Base-by-base conservation (phyloP, 352 stramenopile genomes). In the Phytopythium montanum region DNA sequence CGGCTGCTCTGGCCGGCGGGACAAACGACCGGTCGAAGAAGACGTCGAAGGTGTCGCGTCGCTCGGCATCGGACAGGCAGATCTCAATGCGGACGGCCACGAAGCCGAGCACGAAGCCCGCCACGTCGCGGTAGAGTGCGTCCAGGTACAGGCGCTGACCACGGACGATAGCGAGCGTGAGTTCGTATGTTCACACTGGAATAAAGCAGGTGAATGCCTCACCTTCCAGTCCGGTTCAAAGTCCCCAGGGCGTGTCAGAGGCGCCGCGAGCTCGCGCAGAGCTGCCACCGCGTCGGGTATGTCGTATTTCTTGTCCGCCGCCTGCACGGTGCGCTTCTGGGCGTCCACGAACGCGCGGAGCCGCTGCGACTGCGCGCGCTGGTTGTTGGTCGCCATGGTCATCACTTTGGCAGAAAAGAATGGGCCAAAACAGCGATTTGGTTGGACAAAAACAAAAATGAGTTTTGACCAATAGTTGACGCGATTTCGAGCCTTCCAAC, bases 191-290 rank as follows among this genome's bases (percentile, higher is more conserved):
- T 18, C 19, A 34, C 31, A 5, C 31, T 10, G 31, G 5, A 34
- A 5, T 34, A 34, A 9, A 34, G 7, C 39, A 36, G 7, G 25
- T 0, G 9, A 44, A 54, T 39, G 50, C 5, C 4, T 23, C 62
- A 89, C 79, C 77, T 87, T 87, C 69, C 77, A 85, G 23, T 49
- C 50, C 23, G 61, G 33, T 19, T 65, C 60, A 54, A 82, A 84
- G 31, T 60, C 66, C 8, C 62, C 54, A 13, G 65, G 52, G 18
- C 51, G 53, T 29, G 55, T 48, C 25, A 90, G 60, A 9, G 79
- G 81, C n/a, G 48, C 60, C 19, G 62, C 57, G 14, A 90, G 67
- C 31, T 80, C 52, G 18, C 63, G 36, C 19, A 90, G 59, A 31
- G 70, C 58, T 0, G 14, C 29, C 5, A 71, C 60, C 28, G 76